phyloP scores from a whole-genome alignment of 768 basidiomycete species.

The Peribolospora kevripleyi region DNA sequence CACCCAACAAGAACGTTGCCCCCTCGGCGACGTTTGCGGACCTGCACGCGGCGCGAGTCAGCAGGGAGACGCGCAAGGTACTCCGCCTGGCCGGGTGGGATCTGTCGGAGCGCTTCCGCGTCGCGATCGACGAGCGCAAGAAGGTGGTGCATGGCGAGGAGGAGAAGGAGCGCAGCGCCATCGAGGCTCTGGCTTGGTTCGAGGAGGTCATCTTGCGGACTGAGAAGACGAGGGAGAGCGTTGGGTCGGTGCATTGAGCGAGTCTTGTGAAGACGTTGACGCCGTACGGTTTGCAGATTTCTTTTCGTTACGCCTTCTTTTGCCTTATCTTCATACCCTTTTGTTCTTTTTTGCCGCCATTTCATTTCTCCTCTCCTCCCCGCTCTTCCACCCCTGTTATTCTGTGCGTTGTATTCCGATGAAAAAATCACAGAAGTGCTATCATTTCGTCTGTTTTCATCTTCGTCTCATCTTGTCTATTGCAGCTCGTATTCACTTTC shows the following conservation, averaged over 20 bases:
- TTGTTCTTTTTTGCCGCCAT: too few species aligned
- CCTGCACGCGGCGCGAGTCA: conserved; percentile 41
- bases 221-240: conserved; percentile 4
- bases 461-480: too few species aligned
- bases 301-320: too few species aligned
- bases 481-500: too few species aligned
- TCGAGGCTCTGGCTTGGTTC: conserved; percentile 51
- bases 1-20: neutral
- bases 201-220: conserved; percentile 11
- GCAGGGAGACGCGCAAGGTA: conserved; percentile 77
- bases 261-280: too few species aligned
- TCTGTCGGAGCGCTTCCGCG: conserved; percentile 50
- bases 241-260: neutral
- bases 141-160: conserved; percentile 27
- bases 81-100: conserved; percentile 78
- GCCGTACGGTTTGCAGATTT: too few species aligned
- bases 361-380: too few species aligned
- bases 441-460: too few species aligned
- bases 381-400: too few species aligned
- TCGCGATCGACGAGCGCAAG: conserved; percentile 53
- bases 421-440: too few species aligned
- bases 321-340: too few species aligned
- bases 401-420: too few species aligned
- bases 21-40: conserved; percentile 31
- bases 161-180: conserved; percentile 44